Evolutionary conservation across 2,329 filamentous ascomycete species (phyloP), one percentile per base, ranked within the genome.

Genomic region (Corinectria fuckeliana): DNA sequence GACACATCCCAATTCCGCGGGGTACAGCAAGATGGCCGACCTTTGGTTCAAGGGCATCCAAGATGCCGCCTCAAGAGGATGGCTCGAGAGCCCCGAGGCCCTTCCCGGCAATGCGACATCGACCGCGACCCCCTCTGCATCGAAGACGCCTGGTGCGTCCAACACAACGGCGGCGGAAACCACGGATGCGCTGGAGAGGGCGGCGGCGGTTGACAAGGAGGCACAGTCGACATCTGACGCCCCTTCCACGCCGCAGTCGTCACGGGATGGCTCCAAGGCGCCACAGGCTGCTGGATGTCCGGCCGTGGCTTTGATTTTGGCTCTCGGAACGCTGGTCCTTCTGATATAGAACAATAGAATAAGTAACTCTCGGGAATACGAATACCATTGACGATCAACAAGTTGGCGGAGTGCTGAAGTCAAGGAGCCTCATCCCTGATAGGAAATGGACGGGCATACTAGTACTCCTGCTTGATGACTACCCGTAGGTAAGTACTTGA

Each of bases 11-110:
- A 68, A 71, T 18, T 75, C 78, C 28, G 64, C 13, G 0, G 78
- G 78, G 4, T 80, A 80, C 58, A 58, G 66, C 41, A 78, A 79
- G 69, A 80, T 81, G 77, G 78, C 77, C 28, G 66, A 38, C 5
- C 28, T 58, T 14, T 58, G 56, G 56, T 58, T 53, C 38, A 53
- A 38, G 28, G 56, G 56, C 5, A 58, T 54, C 20, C 20, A 54
- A 9, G 56, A 54, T 4, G 56, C 56, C 4, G 56, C 44, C 13
- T 45, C 56, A 7, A 53, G 56, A 41, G 56, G 56, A 14, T 58
- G 56, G 56, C 21, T 58, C 16, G 44, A 49, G n/a, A 54, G 36
- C 21, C 56, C 56, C 16, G 26, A 58, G 23, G 50, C 26, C 7
- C 50, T 58, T n/a, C 21, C 38, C 10, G 32, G 34, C 16, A 30